Conservation (phyloP, 345 rosid species). For the Sapria himalayana region DNA sequence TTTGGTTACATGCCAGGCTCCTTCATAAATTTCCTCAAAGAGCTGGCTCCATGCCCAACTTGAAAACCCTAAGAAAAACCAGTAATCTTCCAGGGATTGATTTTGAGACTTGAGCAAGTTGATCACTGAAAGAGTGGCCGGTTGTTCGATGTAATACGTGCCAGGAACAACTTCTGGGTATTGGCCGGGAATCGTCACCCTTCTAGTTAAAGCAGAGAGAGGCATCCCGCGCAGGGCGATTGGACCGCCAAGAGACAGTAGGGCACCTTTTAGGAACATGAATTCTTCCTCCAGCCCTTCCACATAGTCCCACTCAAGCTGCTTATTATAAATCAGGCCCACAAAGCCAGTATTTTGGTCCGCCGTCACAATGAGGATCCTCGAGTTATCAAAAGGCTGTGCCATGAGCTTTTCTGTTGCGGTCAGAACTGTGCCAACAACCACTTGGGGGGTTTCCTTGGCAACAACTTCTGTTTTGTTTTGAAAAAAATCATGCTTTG, state of each 20-base stretch:
- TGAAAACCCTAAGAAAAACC: constrained; percentile 81
- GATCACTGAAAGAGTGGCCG: constrained; percentile 22
- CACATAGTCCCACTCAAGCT: constrained; percentile 45
- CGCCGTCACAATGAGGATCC: constrained; percentile 43
- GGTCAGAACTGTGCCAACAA: constrained; percentile 36
- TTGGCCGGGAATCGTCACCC: constrained; percentile 9
- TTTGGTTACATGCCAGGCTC: constrained; percentile 45
- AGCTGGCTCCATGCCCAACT: constrained; percentile 74
- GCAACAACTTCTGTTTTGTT: no score
- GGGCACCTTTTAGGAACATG: constrained; percentile 42
- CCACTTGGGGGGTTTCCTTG: constrained; percentile 18
- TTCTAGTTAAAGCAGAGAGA: constrained; percentile 38
- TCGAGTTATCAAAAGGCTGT: constrained; percentile 46
- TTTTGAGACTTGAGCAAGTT: constrained; percentile 28
- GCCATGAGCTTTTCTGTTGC: constrained; percentile 42
- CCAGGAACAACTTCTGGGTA: constrained; percentile 40
- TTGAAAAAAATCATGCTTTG: no score
- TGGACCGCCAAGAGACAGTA: constrained; percentile 62
- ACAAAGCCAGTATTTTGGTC: constrained; percentile 29
- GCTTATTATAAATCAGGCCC: constrained; percentile 71
- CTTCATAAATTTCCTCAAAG: constrained; percentile 39
- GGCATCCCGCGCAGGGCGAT: constrained; percentile 36
- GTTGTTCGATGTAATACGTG: constrained; percentile 48
- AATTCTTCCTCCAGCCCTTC: constrained; percentile 27
- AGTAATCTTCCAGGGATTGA: constrained; percentile 27